Conservation (phyloP, 2,329 filamentous ascomycete genomes). For the Aspergillus sp. region DNA sequence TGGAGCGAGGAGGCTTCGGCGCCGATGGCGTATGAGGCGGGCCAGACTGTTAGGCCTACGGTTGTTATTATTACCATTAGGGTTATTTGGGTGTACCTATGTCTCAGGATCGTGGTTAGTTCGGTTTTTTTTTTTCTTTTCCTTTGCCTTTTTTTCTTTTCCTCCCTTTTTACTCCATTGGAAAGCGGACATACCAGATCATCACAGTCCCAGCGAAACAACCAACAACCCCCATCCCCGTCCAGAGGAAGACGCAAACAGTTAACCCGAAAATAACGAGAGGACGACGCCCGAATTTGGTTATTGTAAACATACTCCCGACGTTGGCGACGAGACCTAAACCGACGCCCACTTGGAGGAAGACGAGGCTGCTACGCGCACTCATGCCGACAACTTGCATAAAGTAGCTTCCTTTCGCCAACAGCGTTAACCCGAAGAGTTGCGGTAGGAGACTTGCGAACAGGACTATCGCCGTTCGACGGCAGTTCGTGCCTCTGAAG, state of each 20-base stretch:
- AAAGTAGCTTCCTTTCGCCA: slow-evolving; percentile 46
- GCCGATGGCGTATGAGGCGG: slow-evolving; percentile 37
- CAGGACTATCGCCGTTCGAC: slow-evolving; percentile 32
- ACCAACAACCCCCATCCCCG: slow-evolving; percentile 50
- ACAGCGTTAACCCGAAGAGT: slow-evolving; percentile 48
- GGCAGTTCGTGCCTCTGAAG: slow-evolving; percentile 25
- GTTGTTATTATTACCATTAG: slow-evolving; percentile 49
- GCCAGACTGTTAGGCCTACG: slow-evolving; percentile 35
- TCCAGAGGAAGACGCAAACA: slow-evolving; percentile 41
- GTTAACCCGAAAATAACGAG: slow-evolving; percentile 21
- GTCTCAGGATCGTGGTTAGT: not conserved
- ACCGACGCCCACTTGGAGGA: slow-evolving; percentile 49
- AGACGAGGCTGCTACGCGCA: slow-evolving; percentile 35
- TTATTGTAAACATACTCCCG: slow-evolving; percentile 46
- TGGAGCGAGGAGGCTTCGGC: slow-evolving; percentile 36
- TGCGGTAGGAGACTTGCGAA: slow-evolving; percentile 46
- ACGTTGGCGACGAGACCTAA: slow-evolving; percentile 49
- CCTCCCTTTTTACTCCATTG: no score
- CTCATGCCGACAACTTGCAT: slow-evolving; percentile 36
- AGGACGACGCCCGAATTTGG: slow-evolving; percentile 43
- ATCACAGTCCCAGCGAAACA: slow-evolving; percentile 41
- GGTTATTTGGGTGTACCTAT: slow-evolving; percentile 42
- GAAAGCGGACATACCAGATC: slow-evolving; percentile 36
- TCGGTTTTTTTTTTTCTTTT: not conserved
- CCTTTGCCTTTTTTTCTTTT: no score